Evolutionary conservation across 306 rosid species (phyloP).

Genomic region (Quercus wislizeni): DNA sequence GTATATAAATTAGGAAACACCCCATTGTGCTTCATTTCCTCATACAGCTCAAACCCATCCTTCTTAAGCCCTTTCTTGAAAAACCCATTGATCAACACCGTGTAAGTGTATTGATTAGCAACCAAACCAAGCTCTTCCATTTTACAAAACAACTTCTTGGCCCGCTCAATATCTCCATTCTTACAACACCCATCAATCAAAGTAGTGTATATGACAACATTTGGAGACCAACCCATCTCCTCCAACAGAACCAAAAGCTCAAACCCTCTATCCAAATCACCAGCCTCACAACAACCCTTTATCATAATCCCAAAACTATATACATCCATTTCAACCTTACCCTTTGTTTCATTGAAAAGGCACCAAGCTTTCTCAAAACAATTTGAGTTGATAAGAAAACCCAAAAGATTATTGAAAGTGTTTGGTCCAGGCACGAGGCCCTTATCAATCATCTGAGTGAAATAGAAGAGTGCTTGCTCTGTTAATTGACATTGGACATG

Average conservation of each 20-base stretch:
- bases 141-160: constrained; percentile 56
- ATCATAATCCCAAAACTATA: constrained; percentile 10
- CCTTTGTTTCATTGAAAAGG: constrained; percentile 44
- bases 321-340: constrained; percentile 38
- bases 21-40: constrained; percentile 54
- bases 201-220: constrained; percentile 67
- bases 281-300: neutral
- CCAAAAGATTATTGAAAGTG: constrained; percentile 54
- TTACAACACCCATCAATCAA: constrained; percentile 83
- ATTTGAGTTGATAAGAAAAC: constrained; percentile 42
- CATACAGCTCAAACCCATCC: constrained; percentile 73
- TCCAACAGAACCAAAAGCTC: constrained; percentile 50
- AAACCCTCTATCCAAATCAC: constrained; percentile 57
- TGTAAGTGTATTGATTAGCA: constrained; percentile 64
- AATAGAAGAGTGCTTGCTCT: constrained; percentile 45
- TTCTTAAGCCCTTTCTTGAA: constrained; percentile 63
- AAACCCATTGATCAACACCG: constrained; percentile 68
- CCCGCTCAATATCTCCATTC: constrained; percentile 57
- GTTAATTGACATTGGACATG: constrained; percentile 47
- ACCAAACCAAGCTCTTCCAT: constrained; percentile 58
- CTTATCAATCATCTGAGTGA: constrained; percentile 44
- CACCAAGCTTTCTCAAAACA: constrained; percentile 48
- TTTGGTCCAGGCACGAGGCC: constrained; percentile 49
- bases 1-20: constrained; percentile 51
- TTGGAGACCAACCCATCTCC: constrained; percentile 46